Base-by-base conservation (phyloP, 768 basidiomycete genomes). In the Candolleomyces efflorescens region DNA sequence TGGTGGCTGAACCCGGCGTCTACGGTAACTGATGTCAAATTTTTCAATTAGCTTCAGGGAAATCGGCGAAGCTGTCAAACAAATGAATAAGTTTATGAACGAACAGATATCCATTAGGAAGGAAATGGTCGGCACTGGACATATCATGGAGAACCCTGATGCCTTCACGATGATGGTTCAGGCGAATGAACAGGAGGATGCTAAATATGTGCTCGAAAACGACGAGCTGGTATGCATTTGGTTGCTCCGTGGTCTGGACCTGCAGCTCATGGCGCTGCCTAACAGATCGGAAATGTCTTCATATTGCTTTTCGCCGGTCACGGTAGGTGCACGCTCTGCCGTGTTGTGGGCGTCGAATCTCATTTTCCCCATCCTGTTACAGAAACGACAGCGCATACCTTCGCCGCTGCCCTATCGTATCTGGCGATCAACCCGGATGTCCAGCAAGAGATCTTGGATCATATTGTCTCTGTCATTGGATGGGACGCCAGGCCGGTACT, bases 221-320 rank as follows among this genome's bases (percentile, higher is more conserved):
- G 54, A 69, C 11, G 78, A 80, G 59, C 56, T 81, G 53, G 78
- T 77, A 47, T 24, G 71, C 62, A 41, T 47, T 27, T 55, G 20
- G 5, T 3, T 39, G 2, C 10, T 54, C 11, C 46, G 50, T 20
- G 22, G 9, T 20, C 12, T 32, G 17, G 23, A 46, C 39, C 39
- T 51, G 45, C 38, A 43, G n/a, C 39, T 32, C 23, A 39, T 48
- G 2, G 39, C 2, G 26, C 36, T 36, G 24, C 32, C 2, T 17
- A 46, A 39, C 56, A 82, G 81, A 79, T 82, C 49, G 82, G 82
- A 5, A 84, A 84, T 51, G 63, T 82, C 1, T 84, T 75, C 60
- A 61, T 76, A 11, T 70, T 82, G 64, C 68, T 87, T 22, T 78
- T 85, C 41, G 83, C 84, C 45, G 84, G 85, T 12, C 82, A 85